A percentile compares a stretch with the other conserved stretches of the same genome.
Evolutionary conservation across 495 filamentous ascomycete genomes (phyloP).

Genomic region (Beverwykella pulmonaria): DNA sequence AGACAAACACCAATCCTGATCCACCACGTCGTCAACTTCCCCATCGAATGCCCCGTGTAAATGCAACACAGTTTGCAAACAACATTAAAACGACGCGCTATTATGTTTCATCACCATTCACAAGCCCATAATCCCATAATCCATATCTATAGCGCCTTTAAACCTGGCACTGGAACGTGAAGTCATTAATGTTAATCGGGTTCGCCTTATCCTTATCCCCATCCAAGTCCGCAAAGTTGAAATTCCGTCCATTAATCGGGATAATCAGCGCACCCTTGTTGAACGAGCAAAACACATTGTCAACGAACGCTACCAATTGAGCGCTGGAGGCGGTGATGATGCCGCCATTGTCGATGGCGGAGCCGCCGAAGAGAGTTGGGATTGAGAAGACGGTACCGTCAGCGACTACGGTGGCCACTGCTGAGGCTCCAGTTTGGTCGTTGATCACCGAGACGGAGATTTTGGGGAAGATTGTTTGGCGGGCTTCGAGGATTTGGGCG

Average conservation of each 20-base stretch:
- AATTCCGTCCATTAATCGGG: conserved; percentile 3
- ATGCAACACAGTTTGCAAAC: too few species aligned
- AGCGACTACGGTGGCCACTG: conserved; percentile 1
- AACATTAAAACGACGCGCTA: neutral
- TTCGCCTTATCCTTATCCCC: neutral
- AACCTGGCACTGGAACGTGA: conserved; percentile 13
- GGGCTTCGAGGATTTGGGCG: neutral
- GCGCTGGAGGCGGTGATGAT: neutral
- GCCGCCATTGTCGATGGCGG: conserved; percentile 1
- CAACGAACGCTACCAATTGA: neutral
- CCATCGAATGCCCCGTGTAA: too few species aligned
- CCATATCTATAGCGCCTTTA: too few species aligned
- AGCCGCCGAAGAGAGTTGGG: neutral
- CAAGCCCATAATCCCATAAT: too few species aligned
- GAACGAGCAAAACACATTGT: conserved; percentile 9
- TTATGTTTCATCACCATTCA: too few species aligned
- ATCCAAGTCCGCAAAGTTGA: conserved; percentile 2
- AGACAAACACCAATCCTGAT: too few species aligned
- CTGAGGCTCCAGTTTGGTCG: conserved; percentile 2
- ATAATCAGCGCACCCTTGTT: neutral
- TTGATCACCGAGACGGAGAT: conserved; percentile 10
- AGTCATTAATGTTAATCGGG: neutral
- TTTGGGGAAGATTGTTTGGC: conserved; percentile 2
- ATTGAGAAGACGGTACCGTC: conserved; percentile 1
- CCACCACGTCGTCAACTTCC: too few species aligned